Evolutionary conservation across 768 basidiomycete species (phyloP), one percentile per base, ranked within the genome.

Genomic region (Phanerochaete carnosa): DNA sequence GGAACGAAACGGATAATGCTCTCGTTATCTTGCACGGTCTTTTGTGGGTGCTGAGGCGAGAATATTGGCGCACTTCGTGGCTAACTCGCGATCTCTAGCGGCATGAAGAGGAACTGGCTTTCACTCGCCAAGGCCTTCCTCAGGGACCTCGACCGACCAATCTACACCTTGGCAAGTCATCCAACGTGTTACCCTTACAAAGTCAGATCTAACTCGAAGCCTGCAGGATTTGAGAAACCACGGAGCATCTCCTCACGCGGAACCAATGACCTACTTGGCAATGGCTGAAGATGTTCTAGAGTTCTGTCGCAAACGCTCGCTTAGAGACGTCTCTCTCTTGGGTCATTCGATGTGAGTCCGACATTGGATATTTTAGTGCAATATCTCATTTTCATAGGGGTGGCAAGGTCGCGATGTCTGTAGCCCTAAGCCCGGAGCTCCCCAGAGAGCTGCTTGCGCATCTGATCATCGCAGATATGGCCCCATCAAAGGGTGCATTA

Each of bases 201-300:
- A 58, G 28, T 6, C 45, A 8, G n/a, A 28, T 45, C 15, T 33
- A 7, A 15, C 32, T 53, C 25, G 22, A 22, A 7, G 4, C n/a
- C 26, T 13, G n/a, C 64, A 92, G 90, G 91, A 97, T 72, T 77
- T 96, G 25, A 80, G 95, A n/a, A 97, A 96, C 68, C 94, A 95
- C 65, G 95, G 95, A 1, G 71, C 80, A 19, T 94, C 93, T 0
- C 92, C 90, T 0, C 93, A 94, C 70, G 79, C 76, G 19, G 75
- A 74, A 12, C 87, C 88, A 0, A 90, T 91, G 82, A 85, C 82
- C 15, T 95, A 96, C 70, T 69, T 75, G 11, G 80, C 86, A 37
- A 91, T 96, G 92, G 92, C 92, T 0, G 73, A 75, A 3, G 95
- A 97, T 66, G 82, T 96, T 13, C 72, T 87, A 1, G 76, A 82